These are phyloP conservation scores for Diplodia seriata DNA, from an alignment of 2,329 filamentous ascomycete species.

Conservation along the genomic window DNA sequence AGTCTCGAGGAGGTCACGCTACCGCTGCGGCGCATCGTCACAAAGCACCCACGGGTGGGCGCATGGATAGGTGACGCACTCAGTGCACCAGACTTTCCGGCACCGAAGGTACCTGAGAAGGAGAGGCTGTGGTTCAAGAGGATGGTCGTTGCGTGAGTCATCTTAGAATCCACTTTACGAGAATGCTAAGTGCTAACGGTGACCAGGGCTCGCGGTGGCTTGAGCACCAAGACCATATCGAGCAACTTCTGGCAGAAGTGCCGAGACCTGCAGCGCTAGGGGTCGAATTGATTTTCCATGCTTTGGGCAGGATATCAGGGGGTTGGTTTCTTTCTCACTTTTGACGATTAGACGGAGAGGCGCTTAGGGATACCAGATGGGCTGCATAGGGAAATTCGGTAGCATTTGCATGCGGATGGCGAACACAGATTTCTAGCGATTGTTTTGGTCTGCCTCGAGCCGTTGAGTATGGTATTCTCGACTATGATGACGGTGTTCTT, in stretches of 20 bases:
- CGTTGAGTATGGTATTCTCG: neutral
- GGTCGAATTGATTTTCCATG: neutral
- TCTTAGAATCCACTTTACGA: neutral
- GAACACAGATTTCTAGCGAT: slow-evolving; percentile 13
- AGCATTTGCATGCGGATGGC: slow-evolving; percentile 25
- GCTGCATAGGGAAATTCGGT: slow-evolving; percentile 17
- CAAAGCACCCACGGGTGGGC: slow-evolving; percentile 13
- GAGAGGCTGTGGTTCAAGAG: slow-evolving; percentile 29
- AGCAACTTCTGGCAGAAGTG: slow-evolving; percentile 32
- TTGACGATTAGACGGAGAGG: slow-evolving; percentile 21
- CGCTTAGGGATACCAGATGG: slow-evolving; percentile 21
- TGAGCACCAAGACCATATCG: slow-evolving; percentile 15
- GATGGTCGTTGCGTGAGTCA: slow-evolving; percentile 32
- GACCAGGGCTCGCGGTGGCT: slow-evolving; percentile 29
- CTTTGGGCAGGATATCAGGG: neutral
- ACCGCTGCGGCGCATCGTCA: slow-evolving; percentile 20
- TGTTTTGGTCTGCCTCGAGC: neutral
- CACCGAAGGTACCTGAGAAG: slow-evolving; percentile 28
- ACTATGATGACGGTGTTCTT: neutral
- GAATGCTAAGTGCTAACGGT: slow-evolving; percentile 1
- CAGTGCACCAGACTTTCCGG: slow-evolving; percentile 24
- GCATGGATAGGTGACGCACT: slow-evolving; percentile 27
- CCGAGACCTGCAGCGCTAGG: slow-evolving; percentile 22
- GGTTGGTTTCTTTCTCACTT: slow-evolving; percentile 1
- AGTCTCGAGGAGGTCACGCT: slow-evolving; percentile 26